Evolutionary conservation across 768 basidiomycete species (phyloP), one percentile per base, ranked within the genome.

Genomic region (Suillus clintonianus): DNA sequence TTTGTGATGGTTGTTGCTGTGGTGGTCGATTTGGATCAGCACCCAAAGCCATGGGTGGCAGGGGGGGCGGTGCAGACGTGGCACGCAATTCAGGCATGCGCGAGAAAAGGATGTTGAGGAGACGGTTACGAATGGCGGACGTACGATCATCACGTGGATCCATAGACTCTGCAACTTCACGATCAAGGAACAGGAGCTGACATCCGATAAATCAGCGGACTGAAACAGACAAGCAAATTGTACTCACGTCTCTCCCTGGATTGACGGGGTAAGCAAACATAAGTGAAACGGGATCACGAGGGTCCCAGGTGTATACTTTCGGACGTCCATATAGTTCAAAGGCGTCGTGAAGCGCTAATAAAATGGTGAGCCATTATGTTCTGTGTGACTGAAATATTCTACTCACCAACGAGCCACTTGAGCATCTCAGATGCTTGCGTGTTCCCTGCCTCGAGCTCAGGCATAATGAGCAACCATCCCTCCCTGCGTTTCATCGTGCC

Each of bases 211-310:
- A 68, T 76, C 48, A 72, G 70, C 65, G 43, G 32, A 53, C 7
- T 27, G 30, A 51, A 24, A 59, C 27, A 24, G 37, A 62, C 11
- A 34, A 32, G 37, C 27, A 62, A 17, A 50, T 24, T 61, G 37
- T 19, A 80, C 92, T 67, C 72, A 97, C 95, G 72, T 95, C 91
- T 76, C 88, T 90, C 63, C 86, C 79, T 5, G 90, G 86, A 1
- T 94, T 95, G 55, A 93, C 88, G 8, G 97, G 96, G 74, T 98
- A 97, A 0, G 89, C 94, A 75, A 96, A 99, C 89, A 98, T 95
- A 76, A 97, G 83, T 11, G 92, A 94, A 9, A 75, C 72, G 0
- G 88, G 85, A 73, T 97, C 89, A 15, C 90, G 85, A 59, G 92
- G 92, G 70, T 99, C 92, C 94, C 94, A 98, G 32, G 86, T 89